Evolutionary conservation across 2,329 filamentous ascomycete genomes (phyloP), one percentile per base, ranked within the genome.

Genomic region (Orbilia javanica): DNA sequence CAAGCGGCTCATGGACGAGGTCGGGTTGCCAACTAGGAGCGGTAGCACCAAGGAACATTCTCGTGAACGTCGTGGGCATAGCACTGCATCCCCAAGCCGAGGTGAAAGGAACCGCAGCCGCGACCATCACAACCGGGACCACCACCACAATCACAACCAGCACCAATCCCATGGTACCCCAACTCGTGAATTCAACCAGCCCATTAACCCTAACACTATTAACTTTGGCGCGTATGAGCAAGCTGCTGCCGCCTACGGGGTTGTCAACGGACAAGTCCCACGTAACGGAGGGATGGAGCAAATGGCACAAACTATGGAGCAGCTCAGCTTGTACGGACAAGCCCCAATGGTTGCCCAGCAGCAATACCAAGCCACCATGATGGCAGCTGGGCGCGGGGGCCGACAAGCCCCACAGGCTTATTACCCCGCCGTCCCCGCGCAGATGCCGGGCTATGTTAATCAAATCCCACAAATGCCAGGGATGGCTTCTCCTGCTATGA

Each of bases 1-100:
- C 86, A 99, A 98, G 88, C 92, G 96, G 66, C 86, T 99, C 77
- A 99, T 99, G 96, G 96, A 99, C 82, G 96, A 99, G 84, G 96
- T 99, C 81, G 94, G 95, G 77, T 86, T 99, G 42, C 96, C 95
- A 4, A 91, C 90, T 29, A 86, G 90, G 50, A 88, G 85, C 77
- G 84, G 84, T 29, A 75, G 76, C 69, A 80, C 81, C 29, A 81
- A 80, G 27, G 80, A 80, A 48, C 63, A 78, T 36, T 79, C 75
- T 25, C 68, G 75, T 25, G 75, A 79, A 25, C 74, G 64, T 50
- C 80, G 78, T 36, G 77, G 79, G 22, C 80, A 79, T 44, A 79
- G 57, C 71, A 81, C 69, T 55, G 79, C 78, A 8, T 79, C 80
- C 22, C 80, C 79, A 20, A 80, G 80, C 48, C 76, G 76, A 42